Conservation (phyloP, 2,329 filamentous ascomycete genomes). For the Sporothrix mexicana region DNA sequence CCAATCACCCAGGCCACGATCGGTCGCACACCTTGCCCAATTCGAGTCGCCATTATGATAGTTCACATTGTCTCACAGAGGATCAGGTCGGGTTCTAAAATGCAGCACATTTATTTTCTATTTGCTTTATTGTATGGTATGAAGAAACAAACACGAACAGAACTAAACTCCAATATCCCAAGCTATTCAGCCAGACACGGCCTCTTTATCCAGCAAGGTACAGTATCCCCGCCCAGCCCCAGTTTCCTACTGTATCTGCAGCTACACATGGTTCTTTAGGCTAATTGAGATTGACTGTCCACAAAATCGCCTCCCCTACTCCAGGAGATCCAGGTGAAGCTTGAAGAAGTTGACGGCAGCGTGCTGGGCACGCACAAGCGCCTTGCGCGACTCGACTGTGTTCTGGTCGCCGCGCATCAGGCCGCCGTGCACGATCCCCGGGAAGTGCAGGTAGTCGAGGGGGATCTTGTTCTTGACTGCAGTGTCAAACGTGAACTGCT, state of each 20-base stretch:
- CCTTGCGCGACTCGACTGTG: slow-evolving; percentile 50
- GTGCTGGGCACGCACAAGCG: slow-evolving; percentile 55
- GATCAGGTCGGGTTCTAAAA: background rate
- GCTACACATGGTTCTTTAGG: background rate
- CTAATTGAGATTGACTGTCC: background rate
- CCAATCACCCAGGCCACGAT: background rate
- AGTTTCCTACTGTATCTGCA: background rate
- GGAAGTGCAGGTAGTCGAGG: slow-evolving; percentile 59
- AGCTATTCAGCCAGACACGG: background rate
- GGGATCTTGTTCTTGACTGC: slow-evolving; percentile 48
- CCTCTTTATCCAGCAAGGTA: background rate
- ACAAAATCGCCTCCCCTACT: too few species aligned
- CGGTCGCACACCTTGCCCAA: background rate
- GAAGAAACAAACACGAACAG: background rate
- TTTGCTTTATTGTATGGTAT: background rate
- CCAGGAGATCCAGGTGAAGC: slow-evolving; percentile 37
- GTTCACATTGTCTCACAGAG: background rate
- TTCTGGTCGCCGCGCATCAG: slow-evolving; percentile 51
- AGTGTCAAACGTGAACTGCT: slow-evolving; percentile 49
- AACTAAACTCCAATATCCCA: background rate
- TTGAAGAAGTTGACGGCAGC: slow-evolving; percentile 54
- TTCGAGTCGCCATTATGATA: background rate
- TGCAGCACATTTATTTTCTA: background rate
- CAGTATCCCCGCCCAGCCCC: background rate
- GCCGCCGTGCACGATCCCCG: slow-evolving; percentile 55